Base-by-base conservation (phyloP, 805 yeast genomes). In the Peterozyma toletana region DNA sequence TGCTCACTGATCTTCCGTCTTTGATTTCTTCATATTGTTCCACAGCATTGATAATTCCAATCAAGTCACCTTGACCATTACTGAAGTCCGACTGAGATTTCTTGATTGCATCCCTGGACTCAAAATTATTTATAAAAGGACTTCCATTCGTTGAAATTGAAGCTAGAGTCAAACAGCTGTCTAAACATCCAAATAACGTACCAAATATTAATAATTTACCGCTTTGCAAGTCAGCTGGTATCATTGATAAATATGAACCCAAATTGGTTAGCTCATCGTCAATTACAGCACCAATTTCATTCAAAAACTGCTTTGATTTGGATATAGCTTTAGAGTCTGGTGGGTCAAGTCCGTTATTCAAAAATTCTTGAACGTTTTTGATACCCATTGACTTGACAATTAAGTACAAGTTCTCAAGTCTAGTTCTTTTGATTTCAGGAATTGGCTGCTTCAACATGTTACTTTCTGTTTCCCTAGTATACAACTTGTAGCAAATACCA, bases 381-480 rank as follows among this genome's bases (percentile, higher is more conserved):
- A 91, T 73, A 0, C 95, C 96, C 93, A 93, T 88, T 0, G 96
- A 74, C 59, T 89, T 89, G 13, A 90, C 95, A 39, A 82, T 78
- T 38, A 91, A 66, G 54, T 86, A 90, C 35, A 91, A 67, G 33
- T 86, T 86, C 52, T 90, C 96, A 31, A 91, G 62, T 30, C 93
- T 80, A 0, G 93, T 80, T 47, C 98, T 70, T 50, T 79, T 78
- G 42, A 91, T 91, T 57, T 91, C 99, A 0, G 99, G 97, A 14
- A 84, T 70, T 1, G 96, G 96, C 51, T 83, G 82, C 1, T 73
- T 67, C 13, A 73, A 64, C 91, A 89, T 84, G 17, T 61, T 58
- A 1, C 60, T 59, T 53, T 78, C 78, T 0, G 86, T 74, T 2
- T 75, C 75, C 42, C 67, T 64, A 1, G 96, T 83, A 61, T 77